Evolutionary conservation across 768 basidiomycete genomes (phyloP).

Genomic region (Leccinum variicolor): DNA sequence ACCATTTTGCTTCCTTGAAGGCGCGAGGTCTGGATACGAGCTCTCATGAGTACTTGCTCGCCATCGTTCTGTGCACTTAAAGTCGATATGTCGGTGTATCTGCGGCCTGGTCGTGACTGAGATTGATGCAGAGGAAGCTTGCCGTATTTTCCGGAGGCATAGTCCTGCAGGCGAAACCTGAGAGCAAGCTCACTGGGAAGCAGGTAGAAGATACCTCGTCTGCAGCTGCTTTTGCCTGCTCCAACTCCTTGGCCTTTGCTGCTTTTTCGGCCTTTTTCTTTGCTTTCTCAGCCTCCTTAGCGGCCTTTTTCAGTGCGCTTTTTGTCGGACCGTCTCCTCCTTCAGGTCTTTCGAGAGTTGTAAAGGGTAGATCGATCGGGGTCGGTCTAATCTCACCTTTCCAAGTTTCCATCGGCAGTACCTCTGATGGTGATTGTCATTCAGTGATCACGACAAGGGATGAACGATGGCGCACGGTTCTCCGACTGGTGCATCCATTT

Average conservation of each 20-base stretch:
- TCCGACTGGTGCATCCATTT: not conserved
- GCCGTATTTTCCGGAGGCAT: slow-evolving; percentile 78
- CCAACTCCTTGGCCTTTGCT: slow-evolving; percentile 73
- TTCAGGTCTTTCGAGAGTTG: slow-evolving; percentile 17
- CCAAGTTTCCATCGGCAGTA: slow-evolving; percentile 7
- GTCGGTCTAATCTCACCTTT: slow-evolving; percentile 6
- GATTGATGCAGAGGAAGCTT: slow-evolving; percentile 89
- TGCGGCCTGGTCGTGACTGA: slow-evolving; percentile 61
- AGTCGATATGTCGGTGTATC: slow-evolving; percentile 61
- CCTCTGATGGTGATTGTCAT: slow-evolving; percentile 1
- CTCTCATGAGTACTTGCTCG: slow-evolving; percentile 78
- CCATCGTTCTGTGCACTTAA: slow-evolving; percentile 63
- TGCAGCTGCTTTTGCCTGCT: slow-evolving; percentile 63
- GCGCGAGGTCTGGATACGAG: slow-evolving; percentile 87
- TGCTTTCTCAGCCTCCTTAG: slow-evolving; percentile 88
- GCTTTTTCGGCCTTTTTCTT: slow-evolving; percentile 85
- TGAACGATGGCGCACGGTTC: slow-evolving; percentile 4
- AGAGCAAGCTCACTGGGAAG: slow-evolving; percentile 33
- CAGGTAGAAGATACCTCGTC: slow-evolving; percentile 40
- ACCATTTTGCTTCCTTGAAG: slow-evolving; percentile 95
- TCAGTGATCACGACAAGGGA: not conserved
- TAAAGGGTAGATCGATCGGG: not conserved
- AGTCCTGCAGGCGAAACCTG: slow-evolving; percentile 52
- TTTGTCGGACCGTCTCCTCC: slow-evolving; percentile 63
- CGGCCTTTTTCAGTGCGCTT: slow-evolving; percentile 86